Evolutionary conservation across 202 grass and related monocot genomes (phyloP), one percentile per base, ranked within the genome.

Genomic region (Elaeis oleifera): DNA sequence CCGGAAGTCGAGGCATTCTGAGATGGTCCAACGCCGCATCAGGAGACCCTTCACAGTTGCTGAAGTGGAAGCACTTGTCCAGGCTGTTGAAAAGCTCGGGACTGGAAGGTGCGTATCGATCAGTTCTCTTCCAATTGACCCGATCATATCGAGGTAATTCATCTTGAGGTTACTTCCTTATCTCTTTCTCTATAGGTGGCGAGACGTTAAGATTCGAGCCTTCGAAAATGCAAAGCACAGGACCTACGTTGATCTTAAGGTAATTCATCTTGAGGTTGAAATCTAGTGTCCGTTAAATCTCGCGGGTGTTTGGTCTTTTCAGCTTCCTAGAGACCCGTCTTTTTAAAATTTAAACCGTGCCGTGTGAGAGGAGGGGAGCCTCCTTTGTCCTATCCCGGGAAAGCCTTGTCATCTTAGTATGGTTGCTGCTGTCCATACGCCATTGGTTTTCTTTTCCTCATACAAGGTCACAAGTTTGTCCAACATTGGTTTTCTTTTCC

Each of bases 221-320:
- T 95, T 95, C 67, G 78, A 77, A 31, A 60, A 69, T 71, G 81
- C 76, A 53, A 66, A 87, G 3, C 83, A 95, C 36, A 79, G 90
- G 66, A 90, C 90, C 18, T 87, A 95, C 56, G 90, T 95, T 60
- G 90, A 95, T 51, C 86, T 90, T 27, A 95, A 95, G 86, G 90
- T 95, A 77, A 77, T 70, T 36, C 31, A 36, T 36, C 7, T 36
- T 36, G 31, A 36, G 6, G 36, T 44, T 3, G 2, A 11, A 39
- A 39, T 39, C 8, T 13, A 11, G 36, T 2, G 36, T 39, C 8
- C 36, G 36, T 11, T 3, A 44, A 13, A 44, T 44, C 36, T 44
- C 36, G 9, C 36, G 36, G 36, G 11, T 44, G 9, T 44, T 44
- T 13, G 9, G 7, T 3, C 11, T 44, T 44, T 44, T 44, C 8